Percentiles rank a stretch among this genome's conserved stretches.
phyloP scores from a whole-genome alignment of 2,329 filamentous ascomycete species.

The Diaporthe capsici region DNA sequence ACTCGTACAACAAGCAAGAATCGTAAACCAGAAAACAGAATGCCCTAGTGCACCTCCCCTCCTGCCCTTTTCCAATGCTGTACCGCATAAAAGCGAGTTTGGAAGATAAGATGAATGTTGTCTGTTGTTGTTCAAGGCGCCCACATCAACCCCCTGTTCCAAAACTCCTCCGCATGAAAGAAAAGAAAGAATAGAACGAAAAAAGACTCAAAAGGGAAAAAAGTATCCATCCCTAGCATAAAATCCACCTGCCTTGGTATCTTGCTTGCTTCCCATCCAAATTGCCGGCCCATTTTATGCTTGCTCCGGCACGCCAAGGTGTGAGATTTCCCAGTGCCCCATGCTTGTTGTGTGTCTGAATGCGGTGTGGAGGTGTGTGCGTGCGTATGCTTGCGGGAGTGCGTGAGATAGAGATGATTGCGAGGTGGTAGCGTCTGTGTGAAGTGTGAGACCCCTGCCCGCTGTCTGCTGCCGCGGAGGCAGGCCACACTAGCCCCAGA shows the following conservation, averaged over 20 bases:
- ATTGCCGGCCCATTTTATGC: slow-evolving; percentile 33
- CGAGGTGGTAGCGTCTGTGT: slow-evolving; percentile 24
- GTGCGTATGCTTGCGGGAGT: slow-evolving; percentile 19
- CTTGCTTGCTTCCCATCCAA: slow-evolving; percentile 27
- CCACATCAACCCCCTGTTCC: slow-evolving; percentile 2
- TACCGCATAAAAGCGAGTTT: slow-evolving; percentile 24
- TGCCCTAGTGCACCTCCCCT: slow-evolving; percentile 27
- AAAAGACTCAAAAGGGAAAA: neutral
- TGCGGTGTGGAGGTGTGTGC: slow-evolving; percentile 21
- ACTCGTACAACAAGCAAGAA: slow-evolving; percentile 24
- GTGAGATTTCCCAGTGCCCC: slow-evolving; percentile 20
- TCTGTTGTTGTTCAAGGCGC: slow-evolving; percentile 22
- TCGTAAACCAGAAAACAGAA: slow-evolving; percentile 16
- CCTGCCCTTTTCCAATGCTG: slow-evolving; percentile 24
- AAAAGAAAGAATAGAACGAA: neutral
- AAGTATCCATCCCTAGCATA: slow-evolving; percentile 1
- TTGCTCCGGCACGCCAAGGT: slow-evolving; percentile 36
- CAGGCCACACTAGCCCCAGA: slow-evolving; percentile 24
- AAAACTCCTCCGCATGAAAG: slow-evolving; percentile 33
- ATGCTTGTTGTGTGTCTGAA: slow-evolving; percentile 32
- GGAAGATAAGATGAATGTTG: slow-evolving; percentile 11
- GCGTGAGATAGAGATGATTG: slow-evolving; percentile 25
- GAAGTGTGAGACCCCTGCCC: slow-evolving; percentile 29
- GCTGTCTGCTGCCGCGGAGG: neutral
- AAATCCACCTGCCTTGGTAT: slow-evolving; percentile 34